Evolutionary conservation across 139 green algal species (phyloP).

Genomic region (Mychonastes homosphaera): DNA sequence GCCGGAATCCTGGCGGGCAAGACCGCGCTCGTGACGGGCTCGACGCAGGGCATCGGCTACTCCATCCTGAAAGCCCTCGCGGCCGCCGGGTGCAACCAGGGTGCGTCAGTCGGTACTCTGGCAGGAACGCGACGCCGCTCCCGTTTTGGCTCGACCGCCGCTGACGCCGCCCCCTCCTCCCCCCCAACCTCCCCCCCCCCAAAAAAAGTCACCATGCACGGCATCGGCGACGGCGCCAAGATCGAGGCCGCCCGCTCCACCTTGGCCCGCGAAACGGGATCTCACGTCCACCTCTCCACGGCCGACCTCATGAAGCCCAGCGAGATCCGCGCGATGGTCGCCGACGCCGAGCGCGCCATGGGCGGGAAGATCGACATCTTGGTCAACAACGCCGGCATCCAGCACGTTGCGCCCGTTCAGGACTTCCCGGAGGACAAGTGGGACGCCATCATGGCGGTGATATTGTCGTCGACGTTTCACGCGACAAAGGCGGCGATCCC

Average conservation of each 20-base stretch:
- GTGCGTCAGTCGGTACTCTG: too few relatives aligned
- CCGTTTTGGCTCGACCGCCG: too few relatives aligned
- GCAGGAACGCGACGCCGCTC: too few relatives aligned
- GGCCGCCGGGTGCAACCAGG: constrained; percentile 29
- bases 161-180: too few relatives aligned
- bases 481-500: constrained; percentile 71
- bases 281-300: neutral
- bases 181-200: too few relatives aligned
- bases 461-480: constrained; percentile 66
- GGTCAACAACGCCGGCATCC: constrained; percentile 61
- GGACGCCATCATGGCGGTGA: constrained; percentile 64
- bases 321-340: neutral
- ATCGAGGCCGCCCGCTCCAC: constrained; percentile 12
- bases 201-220: constrained; percentile 49
- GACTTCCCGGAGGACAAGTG: constrained; percentile 79
- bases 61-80: constrained; percentile 35
- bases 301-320: neutral
- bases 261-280: neutral
- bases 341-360: neutral
- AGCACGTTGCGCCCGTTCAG: constrained; percentile 64
- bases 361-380: constrained; percentile 41
- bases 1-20: constrained; percentile 27
- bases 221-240: constrained; percentile 19
- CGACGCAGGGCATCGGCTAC: constrained; percentile 41
- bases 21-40: constrained; percentile 33